These are phyloP conservation scores for Colletotrichum phormii DNA, from an alignment of 2,329 filamentous ascomycete species.

Conservation along the genomic window DNA sequence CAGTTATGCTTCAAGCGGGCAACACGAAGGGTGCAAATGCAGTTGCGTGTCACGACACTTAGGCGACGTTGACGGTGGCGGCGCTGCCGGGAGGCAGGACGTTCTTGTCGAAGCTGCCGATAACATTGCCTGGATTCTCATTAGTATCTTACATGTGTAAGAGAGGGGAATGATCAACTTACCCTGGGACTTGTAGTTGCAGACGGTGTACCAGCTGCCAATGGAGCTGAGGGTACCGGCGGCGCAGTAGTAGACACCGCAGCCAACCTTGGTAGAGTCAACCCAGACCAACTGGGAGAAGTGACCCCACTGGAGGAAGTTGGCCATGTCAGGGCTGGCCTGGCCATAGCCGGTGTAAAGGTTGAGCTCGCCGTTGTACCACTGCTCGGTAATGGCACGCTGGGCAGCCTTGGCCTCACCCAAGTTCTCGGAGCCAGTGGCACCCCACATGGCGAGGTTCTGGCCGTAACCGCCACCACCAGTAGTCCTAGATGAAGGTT, in stretches of 20 bases:
- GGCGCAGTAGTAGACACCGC: slow-evolving; percentile 78
- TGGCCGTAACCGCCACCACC: slow-evolving; percentile 82
- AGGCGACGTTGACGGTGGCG: slow-evolving; percentile 41
- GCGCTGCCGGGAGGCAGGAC: slow-evolving; percentile 57
- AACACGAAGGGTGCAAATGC: slow-evolving; percentile 28
- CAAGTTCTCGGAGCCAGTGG: slow-evolving; percentile 53
- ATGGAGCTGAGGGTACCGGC: slow-evolving; percentile 60
- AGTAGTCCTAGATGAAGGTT: slow-evolving; percentile 54
- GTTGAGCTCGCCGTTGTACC: slow-evolving; percentile 86
- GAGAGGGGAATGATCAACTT: slow-evolving; percentile 49
- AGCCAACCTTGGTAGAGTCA: slow-evolving; percentile 51
- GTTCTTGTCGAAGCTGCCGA: slow-evolving; percentile 62
- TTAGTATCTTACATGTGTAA: slow-evolving; percentile 31
- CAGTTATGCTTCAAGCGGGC: slow-evolving; percentile 23
- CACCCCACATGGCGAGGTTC: slow-evolving; percentile 81
- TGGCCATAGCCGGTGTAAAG: slow-evolving; percentile 68
- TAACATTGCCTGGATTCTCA: slow-evolving; percentile 60
- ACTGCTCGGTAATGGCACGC: slow-evolving; percentile 80
- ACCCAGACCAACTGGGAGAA: slow-evolving; percentile 59
- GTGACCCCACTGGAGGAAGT: slow-evolving; percentile 75
- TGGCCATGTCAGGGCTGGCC: slow-evolving; percentile 67
- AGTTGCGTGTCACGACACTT: slow-evolving; percentile 15
- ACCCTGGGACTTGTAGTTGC: slow-evolving; percentile 86
- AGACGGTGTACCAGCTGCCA: slow-evolving; percentile 82
- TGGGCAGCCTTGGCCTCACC: slow-evolving; percentile 68